Percentiles rank a stretch among this genome's conserved stretches.
Evolutionary conservation across 139 green algal species (phyloP).

Genomic region (Auxenochlorella protothecoides): DNA sequence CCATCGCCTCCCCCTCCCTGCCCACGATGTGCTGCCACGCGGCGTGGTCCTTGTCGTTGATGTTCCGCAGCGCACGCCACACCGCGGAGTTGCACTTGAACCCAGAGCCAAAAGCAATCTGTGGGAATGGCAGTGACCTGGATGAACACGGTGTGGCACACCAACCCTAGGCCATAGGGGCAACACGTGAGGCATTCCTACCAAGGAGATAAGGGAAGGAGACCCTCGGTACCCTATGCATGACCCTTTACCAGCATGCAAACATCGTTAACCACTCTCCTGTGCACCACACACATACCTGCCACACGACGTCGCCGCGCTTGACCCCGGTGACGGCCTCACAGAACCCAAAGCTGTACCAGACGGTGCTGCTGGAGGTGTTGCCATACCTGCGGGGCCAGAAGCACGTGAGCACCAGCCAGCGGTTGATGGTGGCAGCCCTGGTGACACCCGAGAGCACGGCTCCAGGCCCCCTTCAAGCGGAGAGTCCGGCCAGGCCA

Average conservation of each 20-base stretch:
- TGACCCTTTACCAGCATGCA: too few species aligned
- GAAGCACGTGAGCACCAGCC: not conserved
- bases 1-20: not conserved
- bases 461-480: too few species aligned
- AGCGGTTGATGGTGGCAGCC: not conserved
- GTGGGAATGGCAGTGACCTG: constrained; percentile 3
- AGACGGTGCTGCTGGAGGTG: constrained; percentile 70
- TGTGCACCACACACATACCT: constrained; percentile 34
- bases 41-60: constrained; percentile 25
- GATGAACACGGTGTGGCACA: too few species aligned
- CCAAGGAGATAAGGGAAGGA: too few species aligned
- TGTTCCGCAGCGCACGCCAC: constrained; percentile 58
- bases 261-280: too few species aligned
- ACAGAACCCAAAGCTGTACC: constrained; percentile 72
- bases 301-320: constrained; percentile 70
- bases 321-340: constrained; percentile 52
- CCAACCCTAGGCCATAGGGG: too few species aligned
- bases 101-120: constrained; percentile 87
- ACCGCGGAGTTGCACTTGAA: constrained; percentile 95
- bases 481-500: not conserved
- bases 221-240: too few species aligned
- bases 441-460: too few species aligned
- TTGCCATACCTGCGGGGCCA: constrained; percentile 57
- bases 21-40: constrained; percentile 24
- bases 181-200: too few species aligned